phyloP scores from a whole-genome alignment of 2,329 filamentous ascomycete genomes.

The Nothomitra cinnamomea region DNA sequence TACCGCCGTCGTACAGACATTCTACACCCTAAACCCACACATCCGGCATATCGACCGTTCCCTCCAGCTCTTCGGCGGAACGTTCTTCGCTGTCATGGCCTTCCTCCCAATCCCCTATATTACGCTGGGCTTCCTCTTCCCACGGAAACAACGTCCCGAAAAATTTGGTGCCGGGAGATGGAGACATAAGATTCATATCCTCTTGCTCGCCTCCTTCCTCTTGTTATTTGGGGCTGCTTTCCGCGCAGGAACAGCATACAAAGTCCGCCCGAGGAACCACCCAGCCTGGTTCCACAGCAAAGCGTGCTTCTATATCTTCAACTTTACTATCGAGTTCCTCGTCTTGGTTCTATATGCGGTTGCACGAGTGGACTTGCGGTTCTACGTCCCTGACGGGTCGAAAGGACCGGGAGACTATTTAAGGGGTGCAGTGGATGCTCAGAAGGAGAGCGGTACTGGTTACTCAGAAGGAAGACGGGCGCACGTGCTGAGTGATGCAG shows the following conservation, averaged over 20 bases:
- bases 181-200: constrained; percentile 46
- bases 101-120: constrained; percentile 48
- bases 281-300: constrained; percentile 57
- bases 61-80: constrained; percentile 45
- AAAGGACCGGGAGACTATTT: constrained; percentile 34
- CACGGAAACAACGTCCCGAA: constrained; percentile 28
- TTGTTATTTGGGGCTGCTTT: constrained; percentile 55
- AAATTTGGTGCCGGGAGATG: constrained; percentile 52
- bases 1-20: constrained; percentile 7
- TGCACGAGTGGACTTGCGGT: constrained; percentile 55
- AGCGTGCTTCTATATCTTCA: constrained; percentile 63
- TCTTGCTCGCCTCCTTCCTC: constrained; percentile 40
- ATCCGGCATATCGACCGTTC: constrained; percentile 36
- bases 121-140: constrained; percentile 28
- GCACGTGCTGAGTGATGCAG: too few species aligned
- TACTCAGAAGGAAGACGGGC: too few species aligned
- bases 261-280: constrained; percentile 28
- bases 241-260: constrained; percentile 42
- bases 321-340: constrained; percentile 56
- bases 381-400: constrained; percentile 57
- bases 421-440: neutral
- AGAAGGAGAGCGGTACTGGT: too few species aligned
- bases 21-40: constrained; percentile 25
- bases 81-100: constrained; percentile 45
- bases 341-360: constrained; percentile 51